These are phyloP conservation scores for Musa troglodytarum DNA, from an alignment of 176 grass and related monocot species.

Conservation along the genomic window DNA sequence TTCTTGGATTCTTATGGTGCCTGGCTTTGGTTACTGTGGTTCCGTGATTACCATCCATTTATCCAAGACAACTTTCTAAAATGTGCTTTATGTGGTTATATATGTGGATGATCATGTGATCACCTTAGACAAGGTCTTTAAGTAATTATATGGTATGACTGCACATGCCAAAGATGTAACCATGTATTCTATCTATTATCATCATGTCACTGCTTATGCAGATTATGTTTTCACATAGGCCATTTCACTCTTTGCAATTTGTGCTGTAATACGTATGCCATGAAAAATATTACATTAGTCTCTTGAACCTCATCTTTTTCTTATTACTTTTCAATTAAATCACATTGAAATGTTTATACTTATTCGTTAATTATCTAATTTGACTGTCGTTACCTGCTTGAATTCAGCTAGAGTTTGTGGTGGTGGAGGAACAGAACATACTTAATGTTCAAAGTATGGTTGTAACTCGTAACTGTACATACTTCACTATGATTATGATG, in stretches of 20 bases:
- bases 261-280: neutral
- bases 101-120: neutral
- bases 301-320: neutral
- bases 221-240: neutral
- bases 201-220: neutral
- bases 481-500: no score
- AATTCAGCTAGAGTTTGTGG: neutral
- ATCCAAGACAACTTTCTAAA: neutral
- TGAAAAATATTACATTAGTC: neutral
- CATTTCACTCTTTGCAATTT: neutral
- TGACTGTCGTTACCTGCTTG: neutral
- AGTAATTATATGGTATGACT: neutral
- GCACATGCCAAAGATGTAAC: neutral
- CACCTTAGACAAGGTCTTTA: no score
- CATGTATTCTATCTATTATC: neutral
- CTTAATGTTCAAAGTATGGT: neutral
- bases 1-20: conserved; percentile 2
- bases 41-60: neutral
- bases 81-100: neutral
- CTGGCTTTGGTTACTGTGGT: neutral
- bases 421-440: neutral
- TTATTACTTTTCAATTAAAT: neutral
- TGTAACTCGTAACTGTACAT: no score
- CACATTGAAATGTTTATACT: no score
- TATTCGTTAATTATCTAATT: neutral